These are phyloP conservation scores for Malassezia vespertilionis DNA, from an alignment of 1,284 basidiomycete genomes.

Conservation along the genomic window DNA sequence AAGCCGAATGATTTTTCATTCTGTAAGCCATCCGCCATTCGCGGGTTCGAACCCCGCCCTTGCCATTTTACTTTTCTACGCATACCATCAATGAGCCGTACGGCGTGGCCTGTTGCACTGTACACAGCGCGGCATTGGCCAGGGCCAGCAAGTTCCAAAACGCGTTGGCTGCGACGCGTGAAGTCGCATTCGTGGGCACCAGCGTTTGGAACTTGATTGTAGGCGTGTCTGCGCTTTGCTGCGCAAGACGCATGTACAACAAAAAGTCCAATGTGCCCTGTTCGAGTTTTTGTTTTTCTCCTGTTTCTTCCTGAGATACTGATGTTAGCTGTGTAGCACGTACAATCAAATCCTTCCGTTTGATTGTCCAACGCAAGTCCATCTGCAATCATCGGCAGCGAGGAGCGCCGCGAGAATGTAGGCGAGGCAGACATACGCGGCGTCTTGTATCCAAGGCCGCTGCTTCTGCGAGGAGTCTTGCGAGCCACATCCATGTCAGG, in stretches of 20 bases:
- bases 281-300: background rate
- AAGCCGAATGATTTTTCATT: constrained; percentile 1
- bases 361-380: background rate
- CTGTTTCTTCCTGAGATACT: background rate
- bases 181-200: background rate
- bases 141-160: constrained; percentile 12
- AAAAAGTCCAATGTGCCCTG: constrained; percentile 12
- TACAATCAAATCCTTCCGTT: constrained; percentile 1
- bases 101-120: background rate
- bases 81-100: background rate
- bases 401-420: too few relatives aligned
- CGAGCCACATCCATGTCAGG: too few relatives aligned
- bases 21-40: constrained; percentile 17
- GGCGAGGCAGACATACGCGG: background rate
- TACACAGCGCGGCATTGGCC: background rate
- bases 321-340: background rate
- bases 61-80: constrained; percentile 13
- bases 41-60: constrained; percentile 22
- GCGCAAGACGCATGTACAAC: constrained; percentile 10
- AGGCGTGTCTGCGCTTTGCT: background rate
- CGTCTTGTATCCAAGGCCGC: too few relatives aligned
- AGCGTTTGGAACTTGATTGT: background rate
- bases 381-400: background rate
- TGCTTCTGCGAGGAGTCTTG: too few relatives aligned
- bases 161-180: constrained; percentile 6